phyloP scores from a whole-genome alignment of 768 basidiomycete species.

The Mycena pura region DNA sequence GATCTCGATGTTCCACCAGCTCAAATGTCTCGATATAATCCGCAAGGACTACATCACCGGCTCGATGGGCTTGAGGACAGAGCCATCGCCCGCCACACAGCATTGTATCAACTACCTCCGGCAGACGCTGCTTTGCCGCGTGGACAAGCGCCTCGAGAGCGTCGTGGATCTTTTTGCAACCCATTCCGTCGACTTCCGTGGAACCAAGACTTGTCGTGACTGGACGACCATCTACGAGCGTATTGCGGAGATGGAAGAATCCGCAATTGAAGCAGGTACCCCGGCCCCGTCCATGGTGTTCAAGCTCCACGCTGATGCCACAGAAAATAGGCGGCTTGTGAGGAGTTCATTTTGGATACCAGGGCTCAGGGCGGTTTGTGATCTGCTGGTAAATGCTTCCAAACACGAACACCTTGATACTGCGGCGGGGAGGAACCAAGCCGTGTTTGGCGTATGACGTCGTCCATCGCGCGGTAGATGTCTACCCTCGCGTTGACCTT shows the following conservation, averaged over 20 bases:
- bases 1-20: slow-evolving; percentile 44
- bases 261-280: not conserved
- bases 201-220: slow-evolving; percentile 26
- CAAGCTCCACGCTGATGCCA: too few species aligned
- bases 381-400: too few species aligned
- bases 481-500: too few species aligned
- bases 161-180: slow-evolving; percentile 11
- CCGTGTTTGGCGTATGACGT: too few species aligned
- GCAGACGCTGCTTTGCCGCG: slow-evolving; percentile 30
- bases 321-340: too few species aligned
- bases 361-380: too few species aligned
- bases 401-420: too few species aligned
- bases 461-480: too few species aligned
- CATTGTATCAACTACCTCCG: slow-evolving; percentile 35
- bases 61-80: not conserved
- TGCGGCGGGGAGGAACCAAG: too few species aligned
- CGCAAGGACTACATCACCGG: slow-evolving; percentile 24
- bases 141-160: slow-evolving; percentile 22
- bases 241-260: not conserved
- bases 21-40: slow-evolving; percentile 44
- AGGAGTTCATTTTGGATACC: too few species aligned
- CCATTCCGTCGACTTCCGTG: slow-evolving; percentile 10
- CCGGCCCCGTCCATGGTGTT: too few species aligned
- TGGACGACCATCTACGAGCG: slow-evolving; percentile 25
- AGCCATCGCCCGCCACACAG: not conserved